Conservation (phyloP, 1,284 basidiomycete species). For the Vanrija humicola region DNA sequence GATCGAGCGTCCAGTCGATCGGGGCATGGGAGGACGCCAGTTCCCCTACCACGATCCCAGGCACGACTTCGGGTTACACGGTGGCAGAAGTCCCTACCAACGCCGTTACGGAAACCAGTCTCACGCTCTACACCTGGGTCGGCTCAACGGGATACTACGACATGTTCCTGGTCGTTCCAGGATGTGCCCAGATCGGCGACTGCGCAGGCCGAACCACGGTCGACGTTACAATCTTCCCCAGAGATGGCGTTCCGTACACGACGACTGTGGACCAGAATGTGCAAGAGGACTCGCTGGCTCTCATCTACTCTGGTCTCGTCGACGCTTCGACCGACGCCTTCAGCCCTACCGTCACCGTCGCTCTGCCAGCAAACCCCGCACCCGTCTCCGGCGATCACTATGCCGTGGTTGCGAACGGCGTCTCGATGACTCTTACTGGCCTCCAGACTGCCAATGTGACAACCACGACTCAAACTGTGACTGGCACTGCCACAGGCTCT, state of each 20-base stretch:
- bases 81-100: conserved; percentile 61
- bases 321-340: conserved; percentile 66
- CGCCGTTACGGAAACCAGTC: conserved; percentile 59
- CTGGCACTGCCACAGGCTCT: conserved; percentile 39
- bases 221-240: conserved; percentile 76
- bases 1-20: conserved; percentile 50
- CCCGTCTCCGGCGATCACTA: conserved; percentile 66
- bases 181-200: conserved; percentile 74
- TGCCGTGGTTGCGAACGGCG: conserved; percentile 73
- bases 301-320: conserved; percentile 78
- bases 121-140: conserved; percentile 88
- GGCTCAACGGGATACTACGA: conserved; percentile 82
- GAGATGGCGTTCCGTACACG: conserved; percentile 62
- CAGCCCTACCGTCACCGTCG: conserved; percentile 68
- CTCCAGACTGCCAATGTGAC: conserved; percentile 11
- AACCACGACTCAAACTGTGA: conserved; percentile 11
- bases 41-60: conserved; percentile 68
- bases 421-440: conserved; percentile 65
- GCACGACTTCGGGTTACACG: conserved; percentile 71
- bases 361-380: conserved; percentile 59
- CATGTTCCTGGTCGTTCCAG: conserved; percentile 78
- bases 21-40: conserved; percentile 66
- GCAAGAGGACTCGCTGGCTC: conserved; percentile 58
- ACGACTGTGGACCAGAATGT: conserved; percentile 72
- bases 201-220: conserved; percentile 78